Percentiles rank a stretch among this genome's conserved stretches.
Conservation (phyloP, 768 basidiomycete species). For the Naganishia friedmannii region DNA sequence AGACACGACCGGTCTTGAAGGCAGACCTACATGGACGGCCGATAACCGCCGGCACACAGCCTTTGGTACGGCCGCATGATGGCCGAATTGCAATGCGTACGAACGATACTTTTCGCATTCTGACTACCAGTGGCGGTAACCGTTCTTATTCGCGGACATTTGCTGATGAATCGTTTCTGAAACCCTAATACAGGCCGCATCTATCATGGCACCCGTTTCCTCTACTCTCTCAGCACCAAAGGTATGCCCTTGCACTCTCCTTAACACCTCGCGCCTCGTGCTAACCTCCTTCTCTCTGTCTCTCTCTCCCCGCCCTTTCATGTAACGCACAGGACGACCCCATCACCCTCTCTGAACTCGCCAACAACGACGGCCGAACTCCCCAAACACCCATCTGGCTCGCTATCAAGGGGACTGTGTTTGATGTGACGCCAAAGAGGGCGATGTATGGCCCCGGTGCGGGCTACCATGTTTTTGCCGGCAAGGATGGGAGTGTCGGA, state of each 20-base stretch:
- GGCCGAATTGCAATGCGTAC: too few species aligned
- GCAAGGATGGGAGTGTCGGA: slow-evolving; percentile 85
- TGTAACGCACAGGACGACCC: slow-evolving; percentile 62
- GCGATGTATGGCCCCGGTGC: slow-evolving; percentile 82
- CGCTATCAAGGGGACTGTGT: slow-evolving; percentile 89
- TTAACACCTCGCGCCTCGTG: not conserved
- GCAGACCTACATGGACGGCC: not conserved
- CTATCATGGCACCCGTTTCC: slow-evolving; percentile 47
- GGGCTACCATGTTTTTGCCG: slow-evolving; percentile 71
- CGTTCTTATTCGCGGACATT: too few species aligned
- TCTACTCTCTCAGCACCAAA: slow-evolving; percentile 44
- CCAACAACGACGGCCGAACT: slow-evolving; percentile 67
- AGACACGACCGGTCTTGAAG: not conserved
- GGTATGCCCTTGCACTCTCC: slow-evolving; percentile 31
- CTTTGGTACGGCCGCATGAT: too few species aligned
- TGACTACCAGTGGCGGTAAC: too few species aligned
- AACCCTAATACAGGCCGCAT: slow-evolving; percentile 34
- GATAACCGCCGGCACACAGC: not conserved
- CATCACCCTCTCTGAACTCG: slow-evolving; percentile 68
- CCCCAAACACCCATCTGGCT: slow-evolving; percentile 74
- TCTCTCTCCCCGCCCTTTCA: not conserved
- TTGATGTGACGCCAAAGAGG: slow-evolving; percentile 78
- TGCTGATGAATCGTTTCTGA: not conserved
- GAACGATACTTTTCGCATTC: too few species aligned
- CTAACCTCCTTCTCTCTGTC: not conserved